Base-by-base conservation (phyloP, 306 rosid species). In the Boehmeria nivea region DNA sequence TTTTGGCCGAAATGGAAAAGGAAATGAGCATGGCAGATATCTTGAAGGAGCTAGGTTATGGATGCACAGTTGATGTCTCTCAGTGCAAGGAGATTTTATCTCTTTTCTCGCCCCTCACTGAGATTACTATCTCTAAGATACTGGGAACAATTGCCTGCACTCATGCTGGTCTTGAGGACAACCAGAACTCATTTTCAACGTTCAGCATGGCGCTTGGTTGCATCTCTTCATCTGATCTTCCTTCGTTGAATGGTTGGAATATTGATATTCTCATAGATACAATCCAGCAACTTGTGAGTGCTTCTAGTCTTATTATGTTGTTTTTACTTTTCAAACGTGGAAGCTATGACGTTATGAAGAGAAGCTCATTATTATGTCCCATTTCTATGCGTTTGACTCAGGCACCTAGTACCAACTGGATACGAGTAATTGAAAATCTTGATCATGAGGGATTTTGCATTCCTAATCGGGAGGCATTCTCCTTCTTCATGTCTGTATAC, bases 21-120 rank as follows among this genome's bases (percentile, higher is more conserved):
- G 99, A 93, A 83, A 81, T 83, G 95, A 77, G 83, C 78, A 81
- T 93, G 89, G 96, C 94, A 42, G 99, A 93, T 68, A 72, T 93
- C 42, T 72, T 93, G 82, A 88, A 93, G 83, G 99, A 93, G 70
- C 82, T 93, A 57, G 99, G 99, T 66, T 93, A 93, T 77, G 96
- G 96, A 42, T 93, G 99, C 77, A 87, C 94, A 6, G 80, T 85
- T 63, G 88, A 81, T 64, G 72, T 72, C 24, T 65, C 86, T 6
- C 99, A 85, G 65, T 93, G 96, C 85, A 79, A 69, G 72, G 96
- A 93, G 67, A 77, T 93, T 61, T 68, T 93, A 38, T 93, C 99
- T 2, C 94, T 93, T 61, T 88, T 87, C 79, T 81, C 65, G 65
- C 99, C 99, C 38, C 73, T 93, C 68, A 79, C 87, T 38, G 99